Evolutionary conservation across 1,139 yeast genomes (phyloP).

Genomic region (Maudiozyma humilis): DNA sequence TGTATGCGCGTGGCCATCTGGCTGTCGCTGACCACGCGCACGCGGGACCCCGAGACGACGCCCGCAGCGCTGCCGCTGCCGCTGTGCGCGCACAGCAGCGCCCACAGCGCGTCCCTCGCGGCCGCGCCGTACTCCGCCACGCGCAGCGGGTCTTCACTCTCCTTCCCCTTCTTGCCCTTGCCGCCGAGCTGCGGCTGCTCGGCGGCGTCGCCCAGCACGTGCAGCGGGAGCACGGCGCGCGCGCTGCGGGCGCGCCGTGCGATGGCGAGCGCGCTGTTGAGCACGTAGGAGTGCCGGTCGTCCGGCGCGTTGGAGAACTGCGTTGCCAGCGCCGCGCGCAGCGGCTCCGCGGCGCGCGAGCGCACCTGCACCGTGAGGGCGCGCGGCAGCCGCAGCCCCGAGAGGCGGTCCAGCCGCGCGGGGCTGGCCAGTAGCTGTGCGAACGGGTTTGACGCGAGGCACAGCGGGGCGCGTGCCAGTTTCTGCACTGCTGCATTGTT

Average conservation of each 20-base stretch:
- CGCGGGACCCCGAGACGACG: not conserved
- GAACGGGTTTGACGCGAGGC: conserved; percentile 19
- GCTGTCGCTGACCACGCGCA: not conserved
- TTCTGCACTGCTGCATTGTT: not conserved
- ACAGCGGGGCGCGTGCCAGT: conserved; percentile 6
- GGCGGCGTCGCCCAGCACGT: no score
- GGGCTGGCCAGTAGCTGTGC: conserved; percentile 23
- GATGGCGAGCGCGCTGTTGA: conserved; percentile 12
- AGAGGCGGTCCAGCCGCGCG: conserved; percentile 21
- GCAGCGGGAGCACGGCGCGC: conserved; percentile 7
- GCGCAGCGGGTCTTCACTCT: not conserved
- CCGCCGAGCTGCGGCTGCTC: not conserved
- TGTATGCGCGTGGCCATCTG: no score
- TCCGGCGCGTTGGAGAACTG: not conserved
- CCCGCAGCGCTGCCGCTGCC: not conserved
- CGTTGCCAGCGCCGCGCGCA: not conserved
- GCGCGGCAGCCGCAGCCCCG: conserved; percentile 20
- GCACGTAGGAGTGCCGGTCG: conserved; percentile 21
- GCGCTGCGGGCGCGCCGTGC: conserved; percentile 3
- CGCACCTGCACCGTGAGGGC: conserved; percentile 22
- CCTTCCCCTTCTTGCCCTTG: not conserved
- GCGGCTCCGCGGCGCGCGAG: not conserved
- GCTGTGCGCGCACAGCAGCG: not conserved
- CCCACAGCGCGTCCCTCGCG: not conserved
- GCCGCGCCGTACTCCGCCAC: not conserved